These are phyloP conservation scores for Phytopythium vexans DNA, from an alignment of 352 stramenopile genomes.

Conservation along the genomic window DNA sequence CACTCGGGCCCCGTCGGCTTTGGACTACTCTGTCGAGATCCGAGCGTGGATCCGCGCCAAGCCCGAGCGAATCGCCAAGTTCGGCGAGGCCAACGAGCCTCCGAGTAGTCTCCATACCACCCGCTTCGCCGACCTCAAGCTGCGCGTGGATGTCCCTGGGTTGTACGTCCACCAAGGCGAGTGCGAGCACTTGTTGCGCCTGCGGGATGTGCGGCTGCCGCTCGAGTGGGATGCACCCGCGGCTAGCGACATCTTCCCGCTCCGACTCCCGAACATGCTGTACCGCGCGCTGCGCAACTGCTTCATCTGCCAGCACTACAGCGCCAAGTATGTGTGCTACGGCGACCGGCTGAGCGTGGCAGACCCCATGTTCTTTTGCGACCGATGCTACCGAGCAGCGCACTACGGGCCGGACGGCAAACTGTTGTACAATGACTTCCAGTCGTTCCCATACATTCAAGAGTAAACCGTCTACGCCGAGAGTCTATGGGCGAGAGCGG, in stretches of 20 bases:
- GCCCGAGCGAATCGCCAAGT: constrained; percentile 26
- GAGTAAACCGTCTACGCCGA: constrained; percentile 22
- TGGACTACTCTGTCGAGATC: constrained; percentile 62
- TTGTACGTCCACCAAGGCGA: constrained; percentile 78
- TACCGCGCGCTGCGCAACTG: constrained; percentile 58
- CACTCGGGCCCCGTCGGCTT: constrained; percentile 20
- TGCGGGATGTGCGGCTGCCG: constrained; percentile 61
- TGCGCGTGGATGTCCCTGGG: constrained; percentile 52
- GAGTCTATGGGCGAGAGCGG: no score
- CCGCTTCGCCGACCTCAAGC: constrained; percentile 44
- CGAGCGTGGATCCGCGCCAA: constrained; percentile 48
- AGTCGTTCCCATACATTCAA: constrained; percentile 70
- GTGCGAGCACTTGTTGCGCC: constrained; percentile 66
- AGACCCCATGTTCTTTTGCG: constrained; percentile 79
- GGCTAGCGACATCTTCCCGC: constrained; percentile 37
- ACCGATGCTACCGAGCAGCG: constrained; percentile 64
- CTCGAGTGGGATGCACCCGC: constrained; percentile 42
- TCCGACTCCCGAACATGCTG: constrained; percentile 56
- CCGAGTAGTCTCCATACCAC: constrained; percentile 34
- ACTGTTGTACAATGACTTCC: constrained; percentile 66
- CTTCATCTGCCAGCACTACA: constrained; percentile 72
- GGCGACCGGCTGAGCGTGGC: constrained; percentile 56
- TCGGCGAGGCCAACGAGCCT: constrained; percentile 10
- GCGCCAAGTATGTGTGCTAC: constrained; percentile 77
- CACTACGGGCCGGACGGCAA: constrained; percentile 56